A percentile compares a stretch with the other conserved stretches of the same genome.
Conservation (phyloP, 768 basidiomycete genomes). For the Auricularia cornea region DNA sequence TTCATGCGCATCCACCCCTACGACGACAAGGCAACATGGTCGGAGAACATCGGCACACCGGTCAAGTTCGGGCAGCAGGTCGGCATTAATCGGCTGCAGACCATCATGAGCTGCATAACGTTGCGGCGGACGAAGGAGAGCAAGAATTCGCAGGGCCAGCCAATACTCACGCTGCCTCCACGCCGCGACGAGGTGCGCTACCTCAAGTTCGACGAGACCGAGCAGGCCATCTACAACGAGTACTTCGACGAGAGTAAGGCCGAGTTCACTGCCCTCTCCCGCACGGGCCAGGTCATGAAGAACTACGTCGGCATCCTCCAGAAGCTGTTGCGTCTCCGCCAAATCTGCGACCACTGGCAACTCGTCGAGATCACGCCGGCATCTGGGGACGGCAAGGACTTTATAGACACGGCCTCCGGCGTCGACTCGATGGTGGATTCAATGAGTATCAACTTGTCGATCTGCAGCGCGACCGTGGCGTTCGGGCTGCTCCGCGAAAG, state of each 20-base stretch:
- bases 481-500: constrained; percentile 81
- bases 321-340: constrained; percentile 89
- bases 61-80: constrained; percentile 87
- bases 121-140: constrained; percentile 94
- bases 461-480: constrained; percentile 63
- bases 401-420: constrained; percentile 33
- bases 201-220: constrained; percentile 75
- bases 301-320: constrained; percentile 97
- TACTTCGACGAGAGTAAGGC: constrained; percentile 88
- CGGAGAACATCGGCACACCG: constrained; percentile 83
- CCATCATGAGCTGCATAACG: constrained; percentile 94
- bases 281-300: constrained; percentile 93
- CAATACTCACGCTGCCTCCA: constrained; percentile 80
- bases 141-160: constrained; percentile 68
- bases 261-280: constrained; percentile 78
- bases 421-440: constrained; percentile 75
- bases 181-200: constrained; percentile 82
- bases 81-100: constrained; percentile 88
- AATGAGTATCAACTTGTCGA: constrained; percentile 61
- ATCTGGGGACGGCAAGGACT: constrained; percentile 32
- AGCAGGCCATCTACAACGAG: constrained; percentile 78
- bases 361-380: constrained; percentile 63
- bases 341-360: constrained; percentile 96
- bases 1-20: constrained; percentile 88
- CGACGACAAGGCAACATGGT: constrained; percentile 90